phyloP scores from a whole-genome alignment of 164 flowering plant genomes.

The Saururus chinensis region DNA sequence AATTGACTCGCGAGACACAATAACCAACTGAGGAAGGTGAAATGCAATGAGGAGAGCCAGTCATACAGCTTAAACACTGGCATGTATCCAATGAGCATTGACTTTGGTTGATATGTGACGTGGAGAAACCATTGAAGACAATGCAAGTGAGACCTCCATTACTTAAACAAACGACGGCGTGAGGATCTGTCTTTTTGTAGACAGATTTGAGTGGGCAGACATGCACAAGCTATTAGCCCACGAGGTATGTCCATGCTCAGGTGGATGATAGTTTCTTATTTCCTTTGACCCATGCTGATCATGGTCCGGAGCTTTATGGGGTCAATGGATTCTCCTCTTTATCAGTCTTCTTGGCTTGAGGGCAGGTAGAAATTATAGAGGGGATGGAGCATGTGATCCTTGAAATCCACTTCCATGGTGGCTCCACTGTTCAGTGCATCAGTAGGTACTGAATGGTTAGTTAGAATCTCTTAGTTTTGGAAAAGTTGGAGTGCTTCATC shows the following conservation, averaged over 20 bases:
- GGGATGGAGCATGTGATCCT: no score
- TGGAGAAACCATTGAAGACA: not conserved
- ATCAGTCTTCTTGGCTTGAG: no score
- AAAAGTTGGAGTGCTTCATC: no score
- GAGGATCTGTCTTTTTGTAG: not conserved
- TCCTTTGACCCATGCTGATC: not conserved
- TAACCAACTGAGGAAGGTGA: not conserved
- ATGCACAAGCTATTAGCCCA: not conserved
- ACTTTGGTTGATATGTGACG: not conserved
- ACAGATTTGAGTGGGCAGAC: not conserved
- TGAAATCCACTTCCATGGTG: no score
- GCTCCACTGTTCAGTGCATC: no score
- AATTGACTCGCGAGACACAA: not conserved
- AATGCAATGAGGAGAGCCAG: not conserved
- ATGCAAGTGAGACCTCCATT: not conserved
- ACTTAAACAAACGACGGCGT: not conserved
- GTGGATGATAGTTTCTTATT: not conserved
- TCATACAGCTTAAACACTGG: not conserved
- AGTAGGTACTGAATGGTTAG: no score
- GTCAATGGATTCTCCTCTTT: not conserved
- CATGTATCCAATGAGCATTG: not conserved
- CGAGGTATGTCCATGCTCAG: not conserved
- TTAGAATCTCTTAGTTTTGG: no score
- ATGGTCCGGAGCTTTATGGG: not conserved
- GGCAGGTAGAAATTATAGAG: no score